Conservation (phyloP, 2,329 filamentous ascomycete genomes). For the Apiospora rasikravindrae region DNA sequence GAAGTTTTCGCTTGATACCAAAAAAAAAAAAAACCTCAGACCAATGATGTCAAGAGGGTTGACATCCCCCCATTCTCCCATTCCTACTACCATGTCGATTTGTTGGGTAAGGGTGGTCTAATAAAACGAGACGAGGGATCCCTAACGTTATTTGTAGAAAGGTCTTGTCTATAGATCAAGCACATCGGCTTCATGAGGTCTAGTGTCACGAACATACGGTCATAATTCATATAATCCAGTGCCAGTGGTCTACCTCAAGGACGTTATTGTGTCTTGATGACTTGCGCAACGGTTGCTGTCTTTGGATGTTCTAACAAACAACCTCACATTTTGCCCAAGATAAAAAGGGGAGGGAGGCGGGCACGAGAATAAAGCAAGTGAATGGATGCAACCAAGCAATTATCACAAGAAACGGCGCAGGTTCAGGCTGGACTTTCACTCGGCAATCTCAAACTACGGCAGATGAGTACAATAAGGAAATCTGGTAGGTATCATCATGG, state of each 20-base stretch:
- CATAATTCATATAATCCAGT: not conserved
- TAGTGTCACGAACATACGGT: not conserved
- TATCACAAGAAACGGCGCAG: too few species aligned
- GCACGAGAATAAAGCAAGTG: too few species aligned
- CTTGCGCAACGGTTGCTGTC: too few species aligned
- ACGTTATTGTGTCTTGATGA: too few species aligned
- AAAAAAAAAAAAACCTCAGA: not conserved
- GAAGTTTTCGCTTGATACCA: not conserved
- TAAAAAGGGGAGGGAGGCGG: not conserved
- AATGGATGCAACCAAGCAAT: too few species aligned
- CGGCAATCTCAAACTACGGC: too few species aligned
- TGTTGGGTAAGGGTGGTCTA: not conserved
- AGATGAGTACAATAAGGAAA: not conserved
- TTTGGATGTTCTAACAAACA: too few species aligned
- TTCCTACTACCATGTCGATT: not conserved
- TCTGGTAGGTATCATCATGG: not conserved
- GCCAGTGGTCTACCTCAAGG: not conserved
- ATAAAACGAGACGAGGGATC: not conserved
- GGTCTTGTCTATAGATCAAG: not conserved
- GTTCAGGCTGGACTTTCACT: not conserved
- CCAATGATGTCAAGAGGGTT: not conserved
- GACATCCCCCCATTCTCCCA: not conserved
- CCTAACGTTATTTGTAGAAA: not conserved
- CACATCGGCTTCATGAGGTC: not conserved
- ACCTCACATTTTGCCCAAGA: not conserved